A percentile compares a stretch with the other conserved stretches of the same genome.
Evolutionary conservation across 1,284 basidiomycete species (phyloP).

Genomic region (Cystobasidium slooffiae): DNA sequence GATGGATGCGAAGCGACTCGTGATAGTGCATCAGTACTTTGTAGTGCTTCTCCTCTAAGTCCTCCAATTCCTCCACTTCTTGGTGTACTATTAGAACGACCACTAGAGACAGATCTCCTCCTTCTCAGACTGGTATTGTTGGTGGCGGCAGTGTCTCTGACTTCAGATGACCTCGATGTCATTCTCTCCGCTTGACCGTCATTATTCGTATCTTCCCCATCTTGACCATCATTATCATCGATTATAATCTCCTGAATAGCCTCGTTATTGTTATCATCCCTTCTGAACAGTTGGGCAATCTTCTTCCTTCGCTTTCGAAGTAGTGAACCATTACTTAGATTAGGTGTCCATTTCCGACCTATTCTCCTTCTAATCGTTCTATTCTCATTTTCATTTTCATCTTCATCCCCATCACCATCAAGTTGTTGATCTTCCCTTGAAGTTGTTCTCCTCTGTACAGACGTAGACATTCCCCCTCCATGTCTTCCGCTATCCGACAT

Average conservation of each 20-base stretch:
- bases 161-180: no score
- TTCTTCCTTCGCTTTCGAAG: constrained; percentile 12
- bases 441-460: not conserved
- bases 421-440: not conserved
- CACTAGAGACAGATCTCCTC: constrained; percentile 5
- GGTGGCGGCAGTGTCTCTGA: no score
- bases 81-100: not conserved
- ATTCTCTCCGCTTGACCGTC: not conserved
- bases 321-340: not conserved
- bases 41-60: not conserved
- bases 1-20: not conserved
- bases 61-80: not conserved
- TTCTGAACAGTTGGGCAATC: constrained; percentile 28
- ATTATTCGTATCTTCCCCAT: not conserved
- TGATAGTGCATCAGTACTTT: not conserved
- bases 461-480: not conserved
- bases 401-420: not conserved
- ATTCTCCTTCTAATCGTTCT: constrained; percentile 10
- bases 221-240: not conserved
- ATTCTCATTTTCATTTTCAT: constrained; percentile 26
- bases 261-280: constrained; percentile 2
- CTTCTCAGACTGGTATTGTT: not conserved
- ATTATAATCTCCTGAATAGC: constrained; percentile 2
- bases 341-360: constrained; percentile 31
- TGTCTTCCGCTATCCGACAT: no score